Evolutionary conservation across 2,329 filamentous ascomycete genomes (phyloP).

Genomic region (Penicillium olsonii): DNA sequence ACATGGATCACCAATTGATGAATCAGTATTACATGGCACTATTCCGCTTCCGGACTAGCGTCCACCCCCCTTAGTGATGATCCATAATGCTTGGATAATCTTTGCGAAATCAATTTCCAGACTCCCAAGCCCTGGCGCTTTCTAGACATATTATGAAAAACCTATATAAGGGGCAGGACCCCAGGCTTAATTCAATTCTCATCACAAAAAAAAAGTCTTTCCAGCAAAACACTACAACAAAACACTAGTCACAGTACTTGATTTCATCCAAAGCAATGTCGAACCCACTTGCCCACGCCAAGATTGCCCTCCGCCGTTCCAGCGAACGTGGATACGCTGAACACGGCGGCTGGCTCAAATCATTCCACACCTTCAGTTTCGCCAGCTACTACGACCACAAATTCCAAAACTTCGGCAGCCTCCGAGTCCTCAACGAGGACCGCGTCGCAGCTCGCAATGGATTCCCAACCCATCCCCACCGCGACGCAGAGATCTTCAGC

Average conservation of each 20-base stretch:
- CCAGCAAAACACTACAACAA: too few relatives aligned
- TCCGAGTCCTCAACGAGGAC: slow-evolving; percentile 88
- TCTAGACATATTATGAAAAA: slow-evolving; percentile 6
- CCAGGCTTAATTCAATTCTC: not conserved
- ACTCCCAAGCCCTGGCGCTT: slow-evolving; percentile 7
- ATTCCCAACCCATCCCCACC: slow-evolving; percentile 82
- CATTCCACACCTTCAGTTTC: slow-evolving; percentile 85
- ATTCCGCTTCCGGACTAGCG: not conserved
- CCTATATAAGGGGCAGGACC: slow-evolving; percentile 9
- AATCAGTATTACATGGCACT: not conserved
- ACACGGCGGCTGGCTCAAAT: slow-evolving; percentile 85
- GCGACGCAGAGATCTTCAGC: slow-evolving; percentile 86
- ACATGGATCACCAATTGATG: not conserved
- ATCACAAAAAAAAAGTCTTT: not conserved
- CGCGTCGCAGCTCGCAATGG: slow-evolving; percentile 72
- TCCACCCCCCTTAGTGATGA: slow-evolving; percentile 14
- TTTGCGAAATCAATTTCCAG: not conserved
- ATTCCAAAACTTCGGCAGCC: slow-evolving; percentile 69
- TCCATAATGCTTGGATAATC: slow-evolving; percentile 26
- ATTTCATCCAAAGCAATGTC: slow-evolving; percentile 52
- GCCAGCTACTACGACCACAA: slow-evolving; percentile 68
- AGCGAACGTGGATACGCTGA: slow-evolving; percentile 72
- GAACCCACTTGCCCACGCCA: slow-evolving; percentile 65
- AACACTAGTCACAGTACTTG: not conserved
- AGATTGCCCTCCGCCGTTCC: slow-evolving; percentile 74